Conservation (phyloP, 2,329 filamentous ascomycete species). For the Monilinia fructigena region DNA sequence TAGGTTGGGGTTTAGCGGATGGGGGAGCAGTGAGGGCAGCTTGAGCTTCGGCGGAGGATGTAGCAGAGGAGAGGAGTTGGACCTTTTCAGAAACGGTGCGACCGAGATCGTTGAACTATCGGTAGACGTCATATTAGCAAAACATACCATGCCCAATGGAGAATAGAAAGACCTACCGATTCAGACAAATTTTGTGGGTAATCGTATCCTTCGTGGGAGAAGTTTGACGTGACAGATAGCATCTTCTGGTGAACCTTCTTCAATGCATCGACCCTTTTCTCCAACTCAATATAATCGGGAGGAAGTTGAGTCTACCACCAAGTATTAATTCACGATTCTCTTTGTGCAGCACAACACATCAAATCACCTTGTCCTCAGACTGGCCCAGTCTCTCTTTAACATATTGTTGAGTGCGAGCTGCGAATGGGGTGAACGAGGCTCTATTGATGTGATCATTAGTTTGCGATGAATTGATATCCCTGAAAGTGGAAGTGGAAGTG, state of each 20-base stretch:
- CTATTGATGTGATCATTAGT: conserved; percentile 51
- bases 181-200: conserved; percentile 88
- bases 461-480: conserved; percentile 22
- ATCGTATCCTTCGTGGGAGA: conserved; percentile 83
- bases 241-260: conserved; percentile 98
- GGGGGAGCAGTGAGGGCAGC: conserved; percentile 88
- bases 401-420: conserved; percentile 91
- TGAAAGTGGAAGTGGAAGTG: conserved; percentile 27
- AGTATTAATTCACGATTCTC: conserved; percentile 7
- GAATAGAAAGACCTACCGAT: conserved; percentile 15
- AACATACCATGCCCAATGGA: background rate
- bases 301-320: conserved; percentile 85
- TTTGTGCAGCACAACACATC: conserved; percentile 7
- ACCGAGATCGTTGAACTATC: conserved; percentile 80
- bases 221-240: conserved; percentile 93
- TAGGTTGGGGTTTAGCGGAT: conserved; percentile 86
- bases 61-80: conserved; percentile 79
- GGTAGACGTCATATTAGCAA: background rate
- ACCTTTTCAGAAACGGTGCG: conserved; percentile 97
- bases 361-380: conserved; percentile 80
- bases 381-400: conserved; percentile 97
- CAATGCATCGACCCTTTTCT: conserved; percentile 96
- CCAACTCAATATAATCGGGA: conserved; percentile 94
- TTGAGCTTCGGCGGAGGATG: conserved; percentile 86
- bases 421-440: conserved; percentile 86